Percentiles rank a stretch among this genome's conserved stretches.
Evolutionary conservation across 306 rosid species (phyloP).

Genomic region (Glycine latifolia): DNA sequence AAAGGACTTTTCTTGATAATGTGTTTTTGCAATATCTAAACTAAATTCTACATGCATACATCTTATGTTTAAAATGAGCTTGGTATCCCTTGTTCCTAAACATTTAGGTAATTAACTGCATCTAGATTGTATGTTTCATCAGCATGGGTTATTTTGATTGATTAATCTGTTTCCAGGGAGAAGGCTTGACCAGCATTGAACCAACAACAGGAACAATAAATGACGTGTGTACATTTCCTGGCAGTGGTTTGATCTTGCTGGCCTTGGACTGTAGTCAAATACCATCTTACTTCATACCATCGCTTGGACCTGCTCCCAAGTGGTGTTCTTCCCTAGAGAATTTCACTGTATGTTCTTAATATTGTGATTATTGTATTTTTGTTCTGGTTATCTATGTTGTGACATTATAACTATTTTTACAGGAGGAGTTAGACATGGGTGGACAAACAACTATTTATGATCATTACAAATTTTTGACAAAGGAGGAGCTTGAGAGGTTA

Average conservation of each 20-base stretch:
- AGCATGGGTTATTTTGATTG: slow-evolving; percentile 17
- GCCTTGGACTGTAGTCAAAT: slow-evolving; percentile 89
- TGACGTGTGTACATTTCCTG: slow-evolving; percentile 81
- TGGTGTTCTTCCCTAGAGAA: slow-evolving; percentile 92
- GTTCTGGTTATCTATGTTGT: slow-evolving; percentile 35
- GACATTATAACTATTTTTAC: slow-evolving; percentile 47
- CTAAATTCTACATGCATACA: slow-evolving; percentile 1
- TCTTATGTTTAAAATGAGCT: slow-evolving; percentile 22
- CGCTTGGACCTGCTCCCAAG: slow-evolving; percentile 97
- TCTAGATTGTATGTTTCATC: slow-evolving; percentile 18
- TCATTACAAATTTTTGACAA: slow-evolving; percentile 79
- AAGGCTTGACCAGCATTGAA: slow-evolving; percentile 96
- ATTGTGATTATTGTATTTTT: slow-evolving; percentile 36
- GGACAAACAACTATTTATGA: slow-evolving; percentile 79
- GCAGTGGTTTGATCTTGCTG: slow-evolving; percentile 88
- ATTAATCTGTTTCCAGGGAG: slow-evolving; percentile 67
- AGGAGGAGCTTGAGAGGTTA: slow-evolving; percentile 87
- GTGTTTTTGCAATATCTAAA: slow-evolving; percentile 8
- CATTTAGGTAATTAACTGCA: slow-evolving; percentile 16
- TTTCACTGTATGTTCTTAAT: slow-evolving; percentile 67
- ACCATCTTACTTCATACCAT: slow-evolving; percentile 90
- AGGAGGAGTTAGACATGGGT: slow-evolving; percentile 90
- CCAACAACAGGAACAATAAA: slow-evolving; percentile 80
- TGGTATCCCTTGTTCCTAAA: slow-evolving; percentile 13
- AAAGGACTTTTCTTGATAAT: not conserved